Evolutionary conservation across 2,329 filamentous ascomycete species (phyloP).

Genomic region (Metarhizium rileyi): DNA sequence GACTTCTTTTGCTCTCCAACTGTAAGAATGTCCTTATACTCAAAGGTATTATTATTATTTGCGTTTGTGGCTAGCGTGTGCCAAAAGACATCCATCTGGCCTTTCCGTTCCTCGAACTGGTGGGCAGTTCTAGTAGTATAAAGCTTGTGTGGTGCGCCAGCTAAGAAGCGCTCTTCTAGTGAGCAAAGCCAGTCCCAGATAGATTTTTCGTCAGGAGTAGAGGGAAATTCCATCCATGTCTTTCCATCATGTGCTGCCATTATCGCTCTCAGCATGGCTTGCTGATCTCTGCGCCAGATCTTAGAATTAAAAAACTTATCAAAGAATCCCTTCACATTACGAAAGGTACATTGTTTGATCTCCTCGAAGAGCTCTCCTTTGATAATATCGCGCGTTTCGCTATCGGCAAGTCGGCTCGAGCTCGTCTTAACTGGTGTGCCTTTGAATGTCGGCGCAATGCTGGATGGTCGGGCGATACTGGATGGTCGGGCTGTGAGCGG

Average conservation of each 20-base stretch:
- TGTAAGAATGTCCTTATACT: conserved; percentile 13
- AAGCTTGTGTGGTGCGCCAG: conserved; percentile 10
- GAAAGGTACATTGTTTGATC: conserved; percentile 9
- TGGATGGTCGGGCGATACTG: neutral
- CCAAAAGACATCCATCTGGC: conserved; percentile 14
- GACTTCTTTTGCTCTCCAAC: conserved; percentile 13
- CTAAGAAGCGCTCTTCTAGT: conserved; percentile 7
- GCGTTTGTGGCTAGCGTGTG: conserved; percentile 3
- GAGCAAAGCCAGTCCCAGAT: conserved; percentile 3
- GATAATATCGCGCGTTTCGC: conserved; percentile 5
- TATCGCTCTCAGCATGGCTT: conserved; percentile 3
- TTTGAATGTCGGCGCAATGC: neutral
- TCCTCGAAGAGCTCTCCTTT: conserved; percentile 8
- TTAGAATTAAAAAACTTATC: conserved; percentile 10
- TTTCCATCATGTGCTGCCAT: conserved; percentile 9
- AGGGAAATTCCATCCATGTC: conserved; percentile 10
- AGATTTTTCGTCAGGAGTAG: conserved; percentile 6
- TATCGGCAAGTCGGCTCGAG: conserved; percentile 7
- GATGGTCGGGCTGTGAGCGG: neutral
- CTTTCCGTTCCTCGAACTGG: conserved; percentile 7
- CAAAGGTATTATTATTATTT: neutral
- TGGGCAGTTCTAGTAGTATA: conserved; percentile 11
- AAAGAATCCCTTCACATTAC: conserved; percentile 10
- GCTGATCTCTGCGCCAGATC: conserved; percentile 7
- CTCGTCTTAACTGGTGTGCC: conserved; percentile 7